Evolutionary conservation across 2,329 filamentous ascomycete species (phyloP).

Genomic region (Xylariaceae sp.): DNA sequence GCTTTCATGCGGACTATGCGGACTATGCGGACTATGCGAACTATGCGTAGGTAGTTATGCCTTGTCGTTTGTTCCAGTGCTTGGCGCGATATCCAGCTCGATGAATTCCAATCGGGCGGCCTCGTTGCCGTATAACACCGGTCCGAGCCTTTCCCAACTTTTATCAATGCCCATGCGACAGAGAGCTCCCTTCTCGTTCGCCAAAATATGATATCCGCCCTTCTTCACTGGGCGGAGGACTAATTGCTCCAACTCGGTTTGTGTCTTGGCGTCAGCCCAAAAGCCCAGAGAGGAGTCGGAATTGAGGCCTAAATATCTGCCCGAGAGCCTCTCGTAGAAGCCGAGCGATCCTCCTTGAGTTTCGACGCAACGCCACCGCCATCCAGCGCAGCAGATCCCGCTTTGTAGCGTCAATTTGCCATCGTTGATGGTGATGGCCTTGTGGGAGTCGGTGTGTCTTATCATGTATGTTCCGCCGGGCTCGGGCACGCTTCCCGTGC

Average conservation of each 20-base stretch:
- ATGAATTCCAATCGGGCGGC: slow-evolving; percentile 18
- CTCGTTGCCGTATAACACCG: not conserved
- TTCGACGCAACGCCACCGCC: slow-evolving; percentile 18
- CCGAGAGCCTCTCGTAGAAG: slow-evolving; percentile 13
- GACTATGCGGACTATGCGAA: no score
- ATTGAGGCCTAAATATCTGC: slow-evolving; percentile 10
- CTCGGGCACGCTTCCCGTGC: slow-evolving; percentile 11
- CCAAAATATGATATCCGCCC: slow-evolving; percentile 13
- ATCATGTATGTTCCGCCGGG: slow-evolving; percentile 13
- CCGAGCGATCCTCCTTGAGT: slow-evolving; percentile 8
- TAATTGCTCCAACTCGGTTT: slow-evolving; percentile 3
- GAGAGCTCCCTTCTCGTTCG: not conserved
- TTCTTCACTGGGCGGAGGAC: slow-evolving; percentile 8
- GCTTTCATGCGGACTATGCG: no score
- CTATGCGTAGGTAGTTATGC: no score
- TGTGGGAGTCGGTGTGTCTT: slow-evolving; percentile 2
- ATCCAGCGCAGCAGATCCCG: slow-evolving; percentile 8
- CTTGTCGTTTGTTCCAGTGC: no score
- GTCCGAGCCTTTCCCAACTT: not conserved
- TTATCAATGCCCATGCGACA: slow-evolving; percentile 3
- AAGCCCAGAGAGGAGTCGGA: not conserved
- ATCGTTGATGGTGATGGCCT: not conserved
- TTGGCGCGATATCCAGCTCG: not conserved
- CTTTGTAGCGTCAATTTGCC: slow-evolving; percentile 2
- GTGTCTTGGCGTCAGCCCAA: not conserved